Percentiles rank a stretch among this genome's conserved stretches.
Evolutionary conservation across 495 filamentous ascomycete genomes (phyloP).

Genomic region (Penicillium lividum): DNA sequence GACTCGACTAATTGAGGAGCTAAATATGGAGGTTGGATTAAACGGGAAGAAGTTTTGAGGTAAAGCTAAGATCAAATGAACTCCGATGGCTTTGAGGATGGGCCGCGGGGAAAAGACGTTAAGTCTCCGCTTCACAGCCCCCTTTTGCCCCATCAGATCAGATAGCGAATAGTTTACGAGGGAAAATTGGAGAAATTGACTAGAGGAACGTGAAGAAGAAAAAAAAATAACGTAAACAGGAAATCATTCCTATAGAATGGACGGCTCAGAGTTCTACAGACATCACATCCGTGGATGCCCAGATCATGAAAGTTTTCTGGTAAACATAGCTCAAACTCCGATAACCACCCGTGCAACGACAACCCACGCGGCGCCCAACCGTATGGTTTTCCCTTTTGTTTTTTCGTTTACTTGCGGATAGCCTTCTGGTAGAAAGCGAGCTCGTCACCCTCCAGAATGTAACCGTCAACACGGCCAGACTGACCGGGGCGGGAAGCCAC

Average conservation of each 20-base stretch:
- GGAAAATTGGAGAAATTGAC: conserved; percentile 1
- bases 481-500: conserved; percentile 91
- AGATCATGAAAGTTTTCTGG: conserved; percentile 45
- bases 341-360: conserved; percentile 45
- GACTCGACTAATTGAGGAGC: not conserved
- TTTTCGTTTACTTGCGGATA: conserved; percentile 84
- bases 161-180: not conserved
- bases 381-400: conserved; percentile 37
- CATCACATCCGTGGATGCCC: conserved; percentile 45
- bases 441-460: conserved; percentile 99
- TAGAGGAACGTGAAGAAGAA: conserved; percentile 15
- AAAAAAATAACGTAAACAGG: conserved; percentile 31
- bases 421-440: conserved; percentile 98
- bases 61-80: not conserved
- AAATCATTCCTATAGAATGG: conserved; percentile 41
- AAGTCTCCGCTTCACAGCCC: conserved; percentile 10
- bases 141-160: not conserved
- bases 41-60: not conserved
- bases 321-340: conserved; percentile 51
- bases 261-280: conserved; percentile 49
- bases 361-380: conserved; percentile 28
- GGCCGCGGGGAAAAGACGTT: conserved; percentile 12
- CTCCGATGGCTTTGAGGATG: not conserved
- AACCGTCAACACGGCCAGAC: conserved; percentile 93
- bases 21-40: conserved; percentile 2